These are phyloP conservation scores for Spirogloea muscicola DNA, from an alignment of 139 green algal species.

Conservation along the genomic window DNA sequence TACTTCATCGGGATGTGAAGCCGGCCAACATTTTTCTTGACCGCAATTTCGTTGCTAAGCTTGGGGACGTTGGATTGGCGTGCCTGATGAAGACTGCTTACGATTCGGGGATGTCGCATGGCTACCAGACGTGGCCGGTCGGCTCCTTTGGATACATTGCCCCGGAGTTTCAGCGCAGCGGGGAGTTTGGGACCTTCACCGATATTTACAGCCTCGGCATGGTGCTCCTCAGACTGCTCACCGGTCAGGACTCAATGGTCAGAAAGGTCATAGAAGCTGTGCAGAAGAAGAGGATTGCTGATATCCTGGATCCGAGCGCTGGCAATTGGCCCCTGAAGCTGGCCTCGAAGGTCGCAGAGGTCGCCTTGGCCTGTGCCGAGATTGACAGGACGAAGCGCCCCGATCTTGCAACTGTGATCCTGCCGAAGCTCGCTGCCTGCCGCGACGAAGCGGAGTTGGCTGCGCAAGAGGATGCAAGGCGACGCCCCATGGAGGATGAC, in stretches of 20 bases:
- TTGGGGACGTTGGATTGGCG: slow-evolving; percentile 91
- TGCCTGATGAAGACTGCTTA: neutral
- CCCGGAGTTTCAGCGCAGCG: slow-evolving; percentile 37
- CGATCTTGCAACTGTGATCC: slow-evolving; percentile 21
- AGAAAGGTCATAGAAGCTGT: slow-evolving; percentile 10
- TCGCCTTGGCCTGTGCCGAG: slow-evolving; percentile 26
- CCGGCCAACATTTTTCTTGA: slow-evolving; percentile 94
- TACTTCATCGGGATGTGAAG: slow-evolving; percentile 84
- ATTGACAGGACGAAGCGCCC: slow-evolving; percentile 35
- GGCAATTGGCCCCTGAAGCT: slow-evolving; percentile 27
- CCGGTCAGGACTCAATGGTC: slow-evolving; percentile 1
- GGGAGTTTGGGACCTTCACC: slow-evolving; percentile 31
- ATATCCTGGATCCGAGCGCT: slow-evolving; percentile 15
- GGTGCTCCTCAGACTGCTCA: slow-evolving; percentile 27
- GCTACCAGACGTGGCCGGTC: slow-evolving; percentile 17
- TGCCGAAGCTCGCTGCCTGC: slow-evolving; percentile 22
- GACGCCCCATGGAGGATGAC: neutral
- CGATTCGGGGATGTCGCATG: slow-evolving; percentile 1
- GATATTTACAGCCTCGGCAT: slow-evolving; percentile 39
- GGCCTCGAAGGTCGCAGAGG: slow-evolving; percentile 23
- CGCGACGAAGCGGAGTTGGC: slow-evolving; percentile 20
- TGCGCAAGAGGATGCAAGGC: neutral
- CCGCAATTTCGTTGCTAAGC: slow-evolving; percentile 64
- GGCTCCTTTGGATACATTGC: slow-evolving; percentile 43
- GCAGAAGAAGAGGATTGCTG: neutral